phyloP scores from a whole-genome alignment of 2,329 filamentous ascomycete species.

The Fonsecaea pedrosoi region DNA sequence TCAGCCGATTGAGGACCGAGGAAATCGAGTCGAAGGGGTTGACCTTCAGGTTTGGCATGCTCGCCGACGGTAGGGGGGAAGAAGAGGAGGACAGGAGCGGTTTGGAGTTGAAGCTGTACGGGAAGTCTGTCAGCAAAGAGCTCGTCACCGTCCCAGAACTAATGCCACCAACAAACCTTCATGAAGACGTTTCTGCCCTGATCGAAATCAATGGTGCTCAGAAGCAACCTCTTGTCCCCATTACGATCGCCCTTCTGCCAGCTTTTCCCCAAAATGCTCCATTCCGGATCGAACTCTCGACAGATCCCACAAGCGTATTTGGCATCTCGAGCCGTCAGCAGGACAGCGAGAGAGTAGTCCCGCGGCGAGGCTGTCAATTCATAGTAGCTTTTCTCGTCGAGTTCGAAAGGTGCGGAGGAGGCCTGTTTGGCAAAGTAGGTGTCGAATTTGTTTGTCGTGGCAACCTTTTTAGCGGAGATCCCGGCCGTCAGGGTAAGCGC shows the following conservation, averaged over 20 bases:
- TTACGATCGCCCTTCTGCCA: conserved; percentile 86
- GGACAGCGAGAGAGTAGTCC: conserved; percentile 81
- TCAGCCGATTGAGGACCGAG: conserved; percentile 78
- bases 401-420: conserved; percentile 71
- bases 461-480: conserved; percentile 66
- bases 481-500: conserved; percentile 66
- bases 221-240: conserved; percentile 74
- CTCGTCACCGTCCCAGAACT: neutral
- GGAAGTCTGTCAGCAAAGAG: neutral
- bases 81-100: conserved; percentile 85
- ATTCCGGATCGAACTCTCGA: conserved; percentile 91
- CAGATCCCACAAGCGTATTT: conserved; percentile 87
- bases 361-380: conserved; percentile 77
- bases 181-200: conserved; percentile 86
- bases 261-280: conserved; percentile 82
- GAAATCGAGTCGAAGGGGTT: conserved; percentile 85
- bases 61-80: conserved; percentile 86
- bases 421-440: conserved; percentile 73
- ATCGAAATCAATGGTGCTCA: conserved; percentile 84
- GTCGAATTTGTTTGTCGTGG: conserved; percentile 70
- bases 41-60: conserved; percentile 71
- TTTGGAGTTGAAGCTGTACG: conserved; percentile 84
- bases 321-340: conserved; percentile 84
- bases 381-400: conserved; percentile 77
- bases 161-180: conserved; percentile 63